Conservation (phyloP, 306 rosid species). For the Inga oerstediana region DNA sequence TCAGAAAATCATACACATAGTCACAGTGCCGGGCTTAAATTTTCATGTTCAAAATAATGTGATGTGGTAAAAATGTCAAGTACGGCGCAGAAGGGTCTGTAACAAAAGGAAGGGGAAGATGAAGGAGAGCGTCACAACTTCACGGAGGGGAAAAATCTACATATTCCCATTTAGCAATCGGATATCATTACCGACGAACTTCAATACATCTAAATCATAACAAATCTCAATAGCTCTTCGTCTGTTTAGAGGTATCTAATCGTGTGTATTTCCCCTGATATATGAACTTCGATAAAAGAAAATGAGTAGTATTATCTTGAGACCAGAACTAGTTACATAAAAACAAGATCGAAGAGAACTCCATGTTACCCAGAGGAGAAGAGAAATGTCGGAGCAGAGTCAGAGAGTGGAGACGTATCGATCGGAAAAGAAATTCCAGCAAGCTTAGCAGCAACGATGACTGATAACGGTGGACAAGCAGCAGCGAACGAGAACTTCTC, state of each 20-base stretch:
- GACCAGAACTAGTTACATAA: not conserved
- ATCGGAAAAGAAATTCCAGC: slow-evolving; percentile 50
- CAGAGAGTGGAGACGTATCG: slow-evolving; percentile 61
- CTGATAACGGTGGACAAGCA: slow-evolving; percentile 66
- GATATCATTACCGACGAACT: not conserved
- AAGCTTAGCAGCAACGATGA: slow-evolving; percentile 71
- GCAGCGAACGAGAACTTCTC: slow-evolving; percentile 58
- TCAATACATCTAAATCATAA: not conserved
- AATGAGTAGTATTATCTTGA: not conserved
- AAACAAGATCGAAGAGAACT: not conserved
- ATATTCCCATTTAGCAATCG: not conserved
- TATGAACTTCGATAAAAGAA: not conserved
- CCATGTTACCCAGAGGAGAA: slow-evolving; percentile 66
- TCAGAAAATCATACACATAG: not conserved
- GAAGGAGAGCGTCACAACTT: not conserved
- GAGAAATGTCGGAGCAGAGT: slow-evolving; percentile 52
- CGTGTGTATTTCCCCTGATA: not conserved
- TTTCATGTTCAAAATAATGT: not conserved
- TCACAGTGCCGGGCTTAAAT: not conserved
- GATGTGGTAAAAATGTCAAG: not conserved
- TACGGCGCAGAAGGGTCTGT: not conserved
- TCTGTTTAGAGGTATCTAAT: not conserved
- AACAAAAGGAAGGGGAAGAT: not conserved
- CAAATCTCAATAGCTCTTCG: not conserved
- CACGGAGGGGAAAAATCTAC: not conserved